Evolutionary conservation across 2,329 filamentous ascomycete species (phyloP).

Genomic region (Ophiostoma ulmi): DNA sequence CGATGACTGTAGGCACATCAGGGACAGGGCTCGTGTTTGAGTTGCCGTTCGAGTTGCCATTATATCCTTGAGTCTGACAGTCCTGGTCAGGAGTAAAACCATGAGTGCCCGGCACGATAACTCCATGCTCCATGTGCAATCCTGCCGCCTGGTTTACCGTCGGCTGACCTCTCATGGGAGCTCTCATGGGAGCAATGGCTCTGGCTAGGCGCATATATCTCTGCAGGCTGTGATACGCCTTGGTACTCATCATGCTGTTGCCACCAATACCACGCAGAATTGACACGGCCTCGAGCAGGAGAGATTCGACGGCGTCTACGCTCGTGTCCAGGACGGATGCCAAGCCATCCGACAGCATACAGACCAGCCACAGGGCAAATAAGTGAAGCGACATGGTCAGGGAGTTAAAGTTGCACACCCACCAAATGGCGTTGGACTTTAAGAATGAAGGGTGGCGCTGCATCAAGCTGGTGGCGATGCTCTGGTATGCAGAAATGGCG

Average conservation of each 20-base stretch:
- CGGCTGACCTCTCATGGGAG: too few relatives aligned
- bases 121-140: background rate
- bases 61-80: background rate
- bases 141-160: background rate
- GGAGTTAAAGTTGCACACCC: background rate
- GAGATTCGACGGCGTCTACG: background rate
- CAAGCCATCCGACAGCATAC: background rate
- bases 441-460: background rate
- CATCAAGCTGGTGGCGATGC: background rate
- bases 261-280: background rate
- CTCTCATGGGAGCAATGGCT: background rate
- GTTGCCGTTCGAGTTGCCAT: background rate
- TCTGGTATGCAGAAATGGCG: background rate
- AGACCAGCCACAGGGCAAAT: background rate
- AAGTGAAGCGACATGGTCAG: background rate
- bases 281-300: background rate
- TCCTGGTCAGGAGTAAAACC: background rate
- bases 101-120: background rate
- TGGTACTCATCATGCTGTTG: background rate
- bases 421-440: background rate
- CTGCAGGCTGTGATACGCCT: background rate
- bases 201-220: background rate
- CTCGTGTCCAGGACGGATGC: background rate
- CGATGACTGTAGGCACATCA: background rate
- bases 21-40: background rate